Base-by-base conservation (phyloP, 2,329 filamentous ascomycete species). In the Aspergillus puulaauensis region DNA sequence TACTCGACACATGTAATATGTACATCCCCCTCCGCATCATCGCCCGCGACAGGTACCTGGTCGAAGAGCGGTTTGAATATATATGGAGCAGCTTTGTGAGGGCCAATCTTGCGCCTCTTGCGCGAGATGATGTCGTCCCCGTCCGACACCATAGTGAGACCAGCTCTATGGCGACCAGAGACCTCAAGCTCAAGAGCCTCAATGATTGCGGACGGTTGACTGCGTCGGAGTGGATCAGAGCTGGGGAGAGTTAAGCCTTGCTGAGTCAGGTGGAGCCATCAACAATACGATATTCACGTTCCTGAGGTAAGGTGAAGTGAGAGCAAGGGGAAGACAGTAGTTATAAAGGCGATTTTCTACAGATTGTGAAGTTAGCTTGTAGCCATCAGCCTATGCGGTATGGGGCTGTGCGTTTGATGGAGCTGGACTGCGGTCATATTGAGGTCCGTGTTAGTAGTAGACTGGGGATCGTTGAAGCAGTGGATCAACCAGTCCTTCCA, bases 1-100 rank as follows among this genome's bases (percentile, higher is more conserved):
- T 84, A 80, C 69, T 87, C 84, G 55, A 86, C 84, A 66, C 81
- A 85, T 41, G 83, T 87, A 63, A 87, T 86, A 68, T 81, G 77
- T 57, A 82, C 80, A 61, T 80, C 71, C 44, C 73, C 64, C 55
- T 70, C 70, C 54, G 62, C 63, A 24, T 74, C 72, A 52, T 80
- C 77, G 8, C 70, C 68, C 23, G 68, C 64, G 52, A 80, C 69
- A 9, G 77, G 77, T 44, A 80, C 73, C 44, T 76, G 64, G 45
- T 77, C 70, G 54, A 79, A 71, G 24, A 80, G 68, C 15, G 70
- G 66, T 56, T 73, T 70, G 35, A 80, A 71, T 35, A 79, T 71
- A 66, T 79, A 80, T 11, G 77, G 75, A 47, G 74, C 68, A 39
- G 75, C 78, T 58, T 75, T 74, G 21, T 73, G 74, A 61, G 73